Percentiles rank a stretch among this genome's conserved stretches.
These are phyloP conservation scores for Heracleum sosnowskyi DNA, from an alignment of 129 eudicot species.

Conservation along the genomic window DNA sequence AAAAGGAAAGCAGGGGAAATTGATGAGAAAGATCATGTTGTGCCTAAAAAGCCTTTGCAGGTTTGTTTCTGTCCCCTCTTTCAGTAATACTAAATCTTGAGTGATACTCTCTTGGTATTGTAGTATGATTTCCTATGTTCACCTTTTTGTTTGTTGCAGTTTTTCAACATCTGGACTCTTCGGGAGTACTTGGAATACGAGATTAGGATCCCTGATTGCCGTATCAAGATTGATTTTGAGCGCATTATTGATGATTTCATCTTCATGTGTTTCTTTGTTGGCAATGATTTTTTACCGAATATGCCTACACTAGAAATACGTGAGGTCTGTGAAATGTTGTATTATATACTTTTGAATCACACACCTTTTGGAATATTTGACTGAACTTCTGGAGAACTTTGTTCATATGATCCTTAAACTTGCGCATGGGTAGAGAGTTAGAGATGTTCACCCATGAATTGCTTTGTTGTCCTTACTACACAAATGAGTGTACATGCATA, in stretches of 20 bases:
- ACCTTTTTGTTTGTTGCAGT: conserved; percentile 16
- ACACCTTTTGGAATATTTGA: background rate
- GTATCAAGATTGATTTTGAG: conserved; percentile 22
- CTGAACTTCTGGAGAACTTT: background rate
- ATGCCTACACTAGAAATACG: conserved; percentile 37
- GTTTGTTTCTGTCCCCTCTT: conserved; percentile 21
- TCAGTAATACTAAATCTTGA: background rate
- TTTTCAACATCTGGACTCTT: conserved; percentile 36
- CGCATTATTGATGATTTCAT: conserved; percentile 47
- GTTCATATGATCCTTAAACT: background rate
- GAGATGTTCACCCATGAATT: background rate
- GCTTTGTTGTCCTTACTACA: background rate
- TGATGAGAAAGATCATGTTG: conserved; percentile 69
- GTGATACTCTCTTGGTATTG: background rate
- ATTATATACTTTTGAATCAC: background rate
- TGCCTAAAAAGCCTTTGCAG: conserved; percentile 82
- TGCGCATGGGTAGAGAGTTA: background rate
- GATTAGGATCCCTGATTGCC: conserved; percentile 17
- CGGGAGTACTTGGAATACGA: conserved; percentile 38
- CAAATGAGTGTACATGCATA: background rate
- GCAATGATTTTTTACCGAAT: conserved; percentile 39
- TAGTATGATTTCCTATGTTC: background rate
- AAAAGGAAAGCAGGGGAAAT: conserved; percentile 86
- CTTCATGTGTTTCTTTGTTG: conserved; percentile 46
- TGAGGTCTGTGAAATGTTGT: conserved; percentile 27